These are phyloP conservation scores for Bombardia bombarda DNA, from an alignment of 495 filamentous ascomycete species.

Conservation along the genomic window DNA sequence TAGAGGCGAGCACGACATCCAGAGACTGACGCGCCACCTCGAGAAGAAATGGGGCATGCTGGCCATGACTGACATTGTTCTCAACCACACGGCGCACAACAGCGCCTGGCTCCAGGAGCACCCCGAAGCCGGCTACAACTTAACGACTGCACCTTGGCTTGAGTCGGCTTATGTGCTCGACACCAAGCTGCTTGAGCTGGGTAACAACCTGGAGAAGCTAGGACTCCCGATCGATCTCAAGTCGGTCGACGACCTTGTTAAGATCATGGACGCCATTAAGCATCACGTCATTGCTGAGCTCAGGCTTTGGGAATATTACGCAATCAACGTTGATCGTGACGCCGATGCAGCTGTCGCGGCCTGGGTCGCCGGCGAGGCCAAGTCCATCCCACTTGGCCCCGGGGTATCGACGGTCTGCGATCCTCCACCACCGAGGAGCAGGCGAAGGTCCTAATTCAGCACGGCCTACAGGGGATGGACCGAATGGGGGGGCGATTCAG, in stretches of 20 bases:
- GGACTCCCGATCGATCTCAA: slow-evolving; percentile 68
- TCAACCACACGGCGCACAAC: slow-evolving; percentile 97
- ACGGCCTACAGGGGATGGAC: slow-evolving; percentile 61
- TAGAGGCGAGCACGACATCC: slow-evolving; percentile 76
- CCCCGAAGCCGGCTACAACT: slow-evolving; percentile 92
- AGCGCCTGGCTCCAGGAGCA: slow-evolving; percentile 91
- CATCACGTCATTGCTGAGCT: slow-evolving; percentile 66
- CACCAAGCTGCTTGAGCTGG: slow-evolving; percentile 69
- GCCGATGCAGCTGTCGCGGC: slow-evolving; percentile 56
- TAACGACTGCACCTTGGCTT: slow-evolving; percentile 88
- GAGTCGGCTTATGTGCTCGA: slow-evolving; percentile 84
- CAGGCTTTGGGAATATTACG: slow-evolving; percentile 90
- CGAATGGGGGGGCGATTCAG: slow-evolving; percentile 71
- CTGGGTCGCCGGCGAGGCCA: slow-evolving; percentile 55
- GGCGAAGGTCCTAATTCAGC: slow-evolving; percentile 41
- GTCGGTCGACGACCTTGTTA: slow-evolving; percentile 63
- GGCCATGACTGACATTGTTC: slow-evolving; percentile 91
- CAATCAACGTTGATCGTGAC: slow-evolving; percentile 68
- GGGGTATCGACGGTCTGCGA: slow-evolving; percentile 39
- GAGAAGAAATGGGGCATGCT: slow-evolving; percentile 77
- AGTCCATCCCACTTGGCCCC: slow-evolving; percentile 33
- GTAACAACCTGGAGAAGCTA: slow-evolving; percentile 55
- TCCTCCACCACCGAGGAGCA: slow-evolving; percentile 33
- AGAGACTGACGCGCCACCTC: slow-evolving; percentile 68
- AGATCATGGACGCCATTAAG: slow-evolving; percentile 79